A percentile compares a stretch with the other conserved stretches of the same genome.
These are phyloP conservation scores for Pseudogymnoascus sp. DNA, from an alignment of 2,329 filamentous ascomycete genomes.

Conservation along the genomic window DNA sequence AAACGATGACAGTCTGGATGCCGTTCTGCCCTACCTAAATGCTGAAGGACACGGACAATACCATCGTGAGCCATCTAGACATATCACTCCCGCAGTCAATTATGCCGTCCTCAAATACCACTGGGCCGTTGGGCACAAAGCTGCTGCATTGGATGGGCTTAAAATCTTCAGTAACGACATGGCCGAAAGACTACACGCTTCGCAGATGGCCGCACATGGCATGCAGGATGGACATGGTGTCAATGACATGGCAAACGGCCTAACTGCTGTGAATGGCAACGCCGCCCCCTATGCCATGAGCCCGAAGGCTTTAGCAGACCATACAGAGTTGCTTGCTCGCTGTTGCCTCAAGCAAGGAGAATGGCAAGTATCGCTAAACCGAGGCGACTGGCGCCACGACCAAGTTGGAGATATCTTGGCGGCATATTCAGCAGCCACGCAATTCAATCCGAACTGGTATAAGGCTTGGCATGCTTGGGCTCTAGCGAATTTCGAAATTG, in stretches of 20 bases:
- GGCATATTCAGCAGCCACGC: conserved; percentile 87
- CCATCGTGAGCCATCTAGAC: conserved; percentile 11
- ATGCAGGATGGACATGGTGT: conserved; percentile 28
- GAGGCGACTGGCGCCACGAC: conserved; percentile 81
- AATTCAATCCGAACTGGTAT: conserved; percentile 92
- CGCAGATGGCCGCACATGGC: conserved; percentile 24
- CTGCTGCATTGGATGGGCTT: conserved; percentile 50
- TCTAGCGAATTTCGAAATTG: conserved; percentile 95
- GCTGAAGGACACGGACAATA: conserved; percentile 38
- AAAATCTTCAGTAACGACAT: conserved; percentile 55
- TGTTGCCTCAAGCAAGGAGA: conserved; percentile 95
- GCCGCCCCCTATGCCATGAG: conserved; percentile 35
- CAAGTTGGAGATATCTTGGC: conserved; percentile 80
- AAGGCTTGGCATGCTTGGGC: conserved; percentile 99
- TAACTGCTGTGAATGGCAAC: conserved; percentile 26
- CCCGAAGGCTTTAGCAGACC: conserved; percentile 46
- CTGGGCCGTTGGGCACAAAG: conserved; percentile 75
- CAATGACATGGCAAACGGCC: conserved; percentile 30
- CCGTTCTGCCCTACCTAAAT: conserved; percentile 45
- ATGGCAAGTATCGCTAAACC: conserved; percentile 82
- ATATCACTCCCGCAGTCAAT: conserved; percentile 62
- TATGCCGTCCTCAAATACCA: conserved; percentile 98
- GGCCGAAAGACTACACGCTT: conserved; percentile 31
- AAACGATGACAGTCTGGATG: conserved; percentile 55
- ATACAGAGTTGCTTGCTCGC: conserved; percentile 74